phyloP scores from a whole-genome alignment of 164 flowering plant species.

The Nelumbo lutea region DNA sequence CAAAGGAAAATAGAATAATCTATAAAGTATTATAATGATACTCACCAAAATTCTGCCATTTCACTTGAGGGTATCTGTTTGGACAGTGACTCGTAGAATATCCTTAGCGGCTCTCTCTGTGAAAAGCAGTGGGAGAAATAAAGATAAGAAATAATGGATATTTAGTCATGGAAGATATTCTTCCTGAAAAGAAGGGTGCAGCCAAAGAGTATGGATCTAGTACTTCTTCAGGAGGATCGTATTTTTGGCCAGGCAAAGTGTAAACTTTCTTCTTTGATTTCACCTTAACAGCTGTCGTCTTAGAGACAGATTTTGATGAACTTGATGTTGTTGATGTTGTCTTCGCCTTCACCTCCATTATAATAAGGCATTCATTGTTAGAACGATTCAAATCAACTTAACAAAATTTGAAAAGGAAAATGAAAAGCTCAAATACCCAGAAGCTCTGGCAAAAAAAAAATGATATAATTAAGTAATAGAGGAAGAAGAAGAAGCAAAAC shows the following conservation, averaged over 20 bases:
- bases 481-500: neutral
- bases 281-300: constrained; percentile 42
- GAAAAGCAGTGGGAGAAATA: constrained; percentile 7
- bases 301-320: constrained; percentile 46
- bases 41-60: constrained; percentile 98
- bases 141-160: neutral
- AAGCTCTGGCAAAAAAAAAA: constrained; percentile 8
- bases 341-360: constrained; percentile 58
- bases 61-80: constrained; percentile 92
- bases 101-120: constrained; percentile 94
- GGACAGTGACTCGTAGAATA: constrained; percentile 83
- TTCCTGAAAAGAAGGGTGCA: neutral
- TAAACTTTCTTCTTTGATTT: constrained; percentile 70
- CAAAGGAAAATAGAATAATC: neutral
- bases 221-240: constrained; percentile 95
- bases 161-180: neutral
- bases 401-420: neutral
- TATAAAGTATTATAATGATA: neutral
- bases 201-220: neutral
- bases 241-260: constrained; percentile 79
- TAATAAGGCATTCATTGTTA: constrained; percentile 8
- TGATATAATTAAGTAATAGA: neutral
- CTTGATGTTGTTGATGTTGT: constrained; percentile 31
- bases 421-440: neutral
- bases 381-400: constrained; percentile 4